phyloP scores from a whole-genome alignment of 192 early-diverging fungal species.

The Entrophospora sp. region DNA sequence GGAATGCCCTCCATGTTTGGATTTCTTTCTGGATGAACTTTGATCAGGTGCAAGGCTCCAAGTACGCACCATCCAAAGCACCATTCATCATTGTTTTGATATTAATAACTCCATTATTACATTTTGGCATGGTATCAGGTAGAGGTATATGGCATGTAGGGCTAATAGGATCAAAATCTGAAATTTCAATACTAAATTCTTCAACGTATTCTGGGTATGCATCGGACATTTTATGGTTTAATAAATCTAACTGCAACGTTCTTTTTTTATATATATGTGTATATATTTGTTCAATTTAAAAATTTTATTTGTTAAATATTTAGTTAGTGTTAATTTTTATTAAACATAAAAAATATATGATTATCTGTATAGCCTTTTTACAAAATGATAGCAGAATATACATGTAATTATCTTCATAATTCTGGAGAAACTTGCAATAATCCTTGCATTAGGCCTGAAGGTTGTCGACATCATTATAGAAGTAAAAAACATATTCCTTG shows the following conservation, averaged over 20 bases:
- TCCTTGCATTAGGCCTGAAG: not conserved
- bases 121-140: slow-evolving; percentile 2
- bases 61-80: not conserved
- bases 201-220: slow-evolving; percentile 9
- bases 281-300: not conserved
- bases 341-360: no score
- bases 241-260: no score
- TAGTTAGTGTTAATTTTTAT: no score
- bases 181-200: slow-evolving; percentile 14
- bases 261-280: not conserved
- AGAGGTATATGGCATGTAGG: not conserved
- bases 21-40: slow-evolving; percentile 13
- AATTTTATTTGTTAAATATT: not conserved
- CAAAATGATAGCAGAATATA: not conserved
- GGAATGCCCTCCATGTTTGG: not conserved
- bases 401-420: not conserved
- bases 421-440: not conserved
- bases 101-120: slow-evolving; percentile 12
- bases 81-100: slow-evolving; percentile 14
- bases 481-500: no score
- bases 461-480: not conserved
- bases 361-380: no score
- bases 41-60: not conserved
- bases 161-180: slow-evolving; percentile 9
- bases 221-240: not conserved